Evolutionary conservation across 768 basidiomycete species (phyloP).

Genomic region (Leucosporidium scottii): DNA sequence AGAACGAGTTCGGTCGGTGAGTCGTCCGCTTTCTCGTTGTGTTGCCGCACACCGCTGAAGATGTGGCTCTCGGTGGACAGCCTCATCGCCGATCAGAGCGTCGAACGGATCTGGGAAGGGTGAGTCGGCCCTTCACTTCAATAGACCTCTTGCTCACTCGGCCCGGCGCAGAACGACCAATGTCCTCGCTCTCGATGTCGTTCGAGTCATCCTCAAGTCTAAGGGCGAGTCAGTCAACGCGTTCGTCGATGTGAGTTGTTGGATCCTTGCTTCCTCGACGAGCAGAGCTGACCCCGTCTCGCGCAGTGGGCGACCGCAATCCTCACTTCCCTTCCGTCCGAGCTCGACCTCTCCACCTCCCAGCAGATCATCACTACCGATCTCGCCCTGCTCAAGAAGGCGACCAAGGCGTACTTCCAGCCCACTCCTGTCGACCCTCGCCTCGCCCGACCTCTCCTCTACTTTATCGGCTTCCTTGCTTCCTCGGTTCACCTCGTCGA

Average conservation of each 20-base stretch:
- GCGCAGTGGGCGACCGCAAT: constrained; percentile 2
- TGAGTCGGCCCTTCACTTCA: constrained; percentile 44
- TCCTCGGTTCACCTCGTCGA: constrained; percentile 58
- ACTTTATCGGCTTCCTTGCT: constrained; percentile 54
- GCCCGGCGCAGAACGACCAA: constrained; percentile 40
- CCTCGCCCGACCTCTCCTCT: constrained; percentile 54
- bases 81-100: constrained; percentile 59
- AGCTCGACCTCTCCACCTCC: constrained; percentile 40
- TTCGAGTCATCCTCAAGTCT: constrained; percentile 52
- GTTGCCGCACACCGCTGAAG: neutral
- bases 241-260: constrained; percentile 48
- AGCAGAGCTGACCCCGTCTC: no score
- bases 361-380: constrained; percentile 39
- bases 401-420: neutral
- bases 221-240: constrained; percentile 41
- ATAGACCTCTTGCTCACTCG: neutral
- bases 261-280: constrained; percentile 34
- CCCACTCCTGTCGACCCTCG: constrained; percentile 41
- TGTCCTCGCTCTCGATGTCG: constrained; percentile 62
- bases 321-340: neutral
- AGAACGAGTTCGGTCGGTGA: constrained; percentile 60
- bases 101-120: constrained; percentile 77
- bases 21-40: constrained; percentile 16
- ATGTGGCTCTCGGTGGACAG: constrained; percentile 35
- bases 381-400: constrained; percentile 42